These are phyloP conservation scores for Lactarius vividus DNA, from an alignment of 768 basidiomycete species.

Conservation along the genomic window DNA sequence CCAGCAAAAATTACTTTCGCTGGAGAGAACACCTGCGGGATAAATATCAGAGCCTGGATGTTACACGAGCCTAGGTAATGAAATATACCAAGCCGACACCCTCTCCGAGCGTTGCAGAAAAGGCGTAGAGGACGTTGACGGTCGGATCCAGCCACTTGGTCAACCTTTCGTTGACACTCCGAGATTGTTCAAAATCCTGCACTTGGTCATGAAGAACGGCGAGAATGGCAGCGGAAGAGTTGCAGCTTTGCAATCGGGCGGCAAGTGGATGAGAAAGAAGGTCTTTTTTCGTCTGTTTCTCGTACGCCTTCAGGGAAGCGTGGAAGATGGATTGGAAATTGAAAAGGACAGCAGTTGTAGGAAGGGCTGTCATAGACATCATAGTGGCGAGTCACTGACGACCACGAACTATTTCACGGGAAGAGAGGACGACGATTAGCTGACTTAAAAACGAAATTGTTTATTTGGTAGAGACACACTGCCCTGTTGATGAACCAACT, in stretches of 20 bases:
- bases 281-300: background rate
- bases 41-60: background rate
- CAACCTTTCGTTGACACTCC: background rate
- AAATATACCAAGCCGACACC: background rate
- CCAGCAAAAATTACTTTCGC: background rate
- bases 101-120: background rate
- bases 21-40: background rate
- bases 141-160: background rate
- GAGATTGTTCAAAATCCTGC: background rate
- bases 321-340: background rate
- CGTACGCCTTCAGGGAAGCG: background rate
- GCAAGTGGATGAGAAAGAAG: slow-evolving; percentile 2
- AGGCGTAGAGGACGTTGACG: background rate
- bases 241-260: background rate
- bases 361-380: too few species aligned
- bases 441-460: too few species aligned
- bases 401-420: too few species aligned
- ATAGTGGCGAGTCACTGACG: too few species aligned
- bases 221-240: background rate
- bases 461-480: too few species aligned
- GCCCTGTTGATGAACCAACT: too few species aligned
- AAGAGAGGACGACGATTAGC: too few species aligned
- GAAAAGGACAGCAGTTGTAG: too few species aligned
- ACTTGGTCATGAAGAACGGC: background rate
- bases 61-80: background rate